phyloP scores from a whole-genome alignment of 2,329 filamentous ascomycete species.

The Ophiocordyceps camponoti-floridani region DNA sequence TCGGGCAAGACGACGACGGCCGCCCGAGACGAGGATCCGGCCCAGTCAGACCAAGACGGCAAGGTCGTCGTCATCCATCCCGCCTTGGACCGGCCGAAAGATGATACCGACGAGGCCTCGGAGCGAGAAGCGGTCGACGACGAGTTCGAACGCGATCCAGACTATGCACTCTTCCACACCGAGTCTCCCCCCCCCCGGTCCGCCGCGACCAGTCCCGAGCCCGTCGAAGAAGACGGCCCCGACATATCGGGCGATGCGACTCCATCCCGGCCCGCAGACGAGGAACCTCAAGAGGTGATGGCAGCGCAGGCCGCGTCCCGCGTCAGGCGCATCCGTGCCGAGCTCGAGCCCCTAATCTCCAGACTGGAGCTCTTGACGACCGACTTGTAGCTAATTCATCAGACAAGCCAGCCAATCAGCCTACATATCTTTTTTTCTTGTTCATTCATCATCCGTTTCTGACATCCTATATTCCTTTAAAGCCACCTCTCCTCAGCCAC shows the following conservation, averaged over 20 bases:
- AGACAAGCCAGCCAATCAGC: too few relatives aligned
- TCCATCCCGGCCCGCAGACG: slow-evolving; percentile 41
- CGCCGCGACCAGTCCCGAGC: background rate
- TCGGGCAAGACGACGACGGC: slow-evolving; percentile 47
- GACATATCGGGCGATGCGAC: slow-evolving; percentile 35
- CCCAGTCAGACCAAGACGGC: slow-evolving; percentile 24
- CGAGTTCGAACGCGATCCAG: slow-evolving; percentile 44
- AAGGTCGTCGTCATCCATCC: slow-evolving; percentile 33
- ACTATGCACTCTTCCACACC: slow-evolving; percentile 42
- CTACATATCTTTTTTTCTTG: too few relatives aligned
- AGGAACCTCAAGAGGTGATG: slow-evolving; percentile 25
- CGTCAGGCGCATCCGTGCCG: slow-evolving; percentile 28
- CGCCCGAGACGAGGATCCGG: slow-evolving; percentile 29
- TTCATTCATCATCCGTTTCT: too few relatives aligned
- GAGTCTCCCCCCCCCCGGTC: slow-evolving; percentile 7
- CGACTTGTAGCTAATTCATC: slow-evolving; percentile 8
- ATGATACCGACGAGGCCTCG: slow-evolving; percentile 4
- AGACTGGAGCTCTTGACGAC: slow-evolving; percentile 19
- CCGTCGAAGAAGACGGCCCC: slow-evolving; percentile 8
- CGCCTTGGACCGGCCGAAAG: slow-evolving; percentile 29
- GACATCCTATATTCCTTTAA: too few relatives aligned
- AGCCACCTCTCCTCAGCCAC: too few relatives aligned
- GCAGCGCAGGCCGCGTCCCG: slow-evolving; percentile 27
- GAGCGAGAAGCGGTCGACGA: slow-evolving; percentile 20
- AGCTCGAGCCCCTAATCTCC: slow-evolving; percentile 16